Conservation (phyloP, 495 filamentous ascomycete species). For the Xylaria nigripes region DNA sequence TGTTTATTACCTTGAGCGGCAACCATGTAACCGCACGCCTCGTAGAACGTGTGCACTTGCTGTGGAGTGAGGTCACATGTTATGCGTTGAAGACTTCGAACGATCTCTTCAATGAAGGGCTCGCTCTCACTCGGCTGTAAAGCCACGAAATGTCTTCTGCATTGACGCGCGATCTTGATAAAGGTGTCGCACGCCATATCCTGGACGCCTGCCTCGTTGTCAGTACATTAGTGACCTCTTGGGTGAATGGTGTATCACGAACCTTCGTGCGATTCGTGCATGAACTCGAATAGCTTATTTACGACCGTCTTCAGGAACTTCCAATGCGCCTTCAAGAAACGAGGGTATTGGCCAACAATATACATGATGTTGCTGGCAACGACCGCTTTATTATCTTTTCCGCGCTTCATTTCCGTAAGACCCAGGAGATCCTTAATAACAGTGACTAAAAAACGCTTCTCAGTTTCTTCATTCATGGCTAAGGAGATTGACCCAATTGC, state of each 20-base stretch:
- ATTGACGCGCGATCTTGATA: conserved; percentile 99
- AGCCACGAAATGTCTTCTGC: conserved; percentile 93
- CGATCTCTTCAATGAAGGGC: conserved; percentile 98
- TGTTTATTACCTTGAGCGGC: conserved; percentile 90
- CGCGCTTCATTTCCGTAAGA: conserved; percentile 96
- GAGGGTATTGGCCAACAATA: conserved; percentile 96
- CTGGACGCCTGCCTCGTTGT: conserved; percentile 63
- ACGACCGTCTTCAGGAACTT: conserved; percentile 99
- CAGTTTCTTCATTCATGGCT: conserved; percentile 98
- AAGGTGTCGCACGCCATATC: conserved; percentile 99
- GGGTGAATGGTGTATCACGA: conserved; percentile 19
- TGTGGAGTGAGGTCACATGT: conserved; percentile 91
- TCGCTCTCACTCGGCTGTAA: conserved; percentile 90
- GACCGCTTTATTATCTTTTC: conserved; percentile 98
- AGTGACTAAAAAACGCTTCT: conserved; percentile 95
- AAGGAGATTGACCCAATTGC: conserved; percentile 97
- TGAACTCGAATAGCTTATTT: conserved; percentile 99
- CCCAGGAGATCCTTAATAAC: conserved; percentile 99
- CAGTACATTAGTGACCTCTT: not conserved
- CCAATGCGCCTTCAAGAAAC: conserved; percentile 98
- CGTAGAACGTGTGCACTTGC: conserved; percentile 98
- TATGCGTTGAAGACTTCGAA: conserved; percentile 87
- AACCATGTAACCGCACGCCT: conserved; percentile 99
- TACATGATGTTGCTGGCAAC: conserved; percentile 99
- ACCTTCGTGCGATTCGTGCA: conserved; percentile 99